A percentile compares a stretch with the other conserved stretches of the same genome.
Evolutionary conservation across 2,329 filamentous ascomycete genomes (phyloP).

Genomic region (Calonectria honghensis): DNA sequence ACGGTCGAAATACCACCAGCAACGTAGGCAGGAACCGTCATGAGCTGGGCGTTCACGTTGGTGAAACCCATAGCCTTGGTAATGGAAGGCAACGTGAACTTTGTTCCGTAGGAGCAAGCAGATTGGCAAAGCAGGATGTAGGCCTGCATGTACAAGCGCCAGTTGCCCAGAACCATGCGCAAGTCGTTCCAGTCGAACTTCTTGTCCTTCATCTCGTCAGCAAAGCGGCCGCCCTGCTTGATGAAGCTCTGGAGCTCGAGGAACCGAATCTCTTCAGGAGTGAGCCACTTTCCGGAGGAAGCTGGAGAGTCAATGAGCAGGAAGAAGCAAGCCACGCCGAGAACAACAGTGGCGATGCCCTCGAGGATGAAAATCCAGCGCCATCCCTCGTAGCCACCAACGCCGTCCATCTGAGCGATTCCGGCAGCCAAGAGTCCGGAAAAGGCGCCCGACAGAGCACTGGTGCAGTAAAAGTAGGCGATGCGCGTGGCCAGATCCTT

Average conservation of each 20-base stretch:
- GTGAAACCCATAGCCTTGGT: constrained; percentile 63
- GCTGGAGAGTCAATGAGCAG: constrained; percentile 65
- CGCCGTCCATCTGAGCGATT: constrained; percentile 51
- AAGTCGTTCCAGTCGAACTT: constrained; percentile 52
- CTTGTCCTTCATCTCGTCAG: constrained; percentile 42
- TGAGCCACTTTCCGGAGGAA: constrained; percentile 59
- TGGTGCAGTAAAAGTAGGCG: constrained; percentile 54
- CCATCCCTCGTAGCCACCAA: constrained; percentile 73
- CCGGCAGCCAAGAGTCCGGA: constrained; percentile 47
- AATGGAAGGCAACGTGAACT: constrained; percentile 59
- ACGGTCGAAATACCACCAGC: constrained; percentile 78
- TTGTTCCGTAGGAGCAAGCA: constrained; percentile 51
- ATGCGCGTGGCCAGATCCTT: constrained; percentile 54
- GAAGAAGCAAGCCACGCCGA: constrained; percentile 63
- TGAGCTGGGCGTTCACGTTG: constrained; percentile 57
- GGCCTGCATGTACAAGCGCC: constrained; percentile 53
- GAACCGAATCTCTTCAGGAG: constrained; percentile 59
- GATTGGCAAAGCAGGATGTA: constrained; percentile 50
- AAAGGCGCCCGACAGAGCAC: constrained; percentile 70
- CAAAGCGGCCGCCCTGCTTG: constrained; percentile 55
- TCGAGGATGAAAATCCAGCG: constrained; percentile 75
- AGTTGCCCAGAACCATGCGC: constrained; percentile 52
- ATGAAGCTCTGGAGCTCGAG: constrained; percentile 55
- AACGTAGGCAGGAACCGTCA: constrained; percentile 75
- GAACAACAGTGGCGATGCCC: constrained; percentile 69